Percentiles rank a stretch among this genome's conserved stretches.
Conservation (phyloP, 495 filamentous ascomycete genomes). For the Hypoxylon intermedium region DNA sequence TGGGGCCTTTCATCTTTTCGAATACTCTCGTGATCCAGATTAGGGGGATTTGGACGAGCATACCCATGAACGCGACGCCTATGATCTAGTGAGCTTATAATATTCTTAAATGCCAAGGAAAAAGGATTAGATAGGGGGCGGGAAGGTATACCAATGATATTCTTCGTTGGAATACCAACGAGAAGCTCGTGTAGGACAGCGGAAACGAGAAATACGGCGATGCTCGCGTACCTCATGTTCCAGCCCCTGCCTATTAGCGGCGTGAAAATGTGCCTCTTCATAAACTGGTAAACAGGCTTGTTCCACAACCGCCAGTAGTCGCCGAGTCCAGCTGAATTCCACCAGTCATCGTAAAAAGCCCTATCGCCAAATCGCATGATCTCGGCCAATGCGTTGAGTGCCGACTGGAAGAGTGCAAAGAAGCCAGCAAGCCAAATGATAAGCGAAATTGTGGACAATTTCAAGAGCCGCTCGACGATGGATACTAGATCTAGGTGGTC, state of each 20-base stretch:
- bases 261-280: conserved; percentile 89
- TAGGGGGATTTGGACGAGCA: conserved; percentile 90
- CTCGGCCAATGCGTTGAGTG: conserved; percentile 89
- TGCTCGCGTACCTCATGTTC: conserved; percentile 68
- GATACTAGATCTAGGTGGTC: conserved; percentile 77
- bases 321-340: conserved; percentile 87
- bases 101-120: background rate
- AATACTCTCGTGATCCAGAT: conserved; percentile 80
- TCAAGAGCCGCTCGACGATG: conserved; percentile 89
- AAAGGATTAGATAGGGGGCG: background rate
- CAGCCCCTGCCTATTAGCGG: conserved; percentile 85
- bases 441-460: conserved; percentile 89
- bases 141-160: conserved; percentile 74
- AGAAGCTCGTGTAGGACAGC: conserved; percentile 89
- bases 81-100: conserved; percentile 4
- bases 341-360: conserved; percentile 96
- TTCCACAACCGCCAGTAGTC: conserved; percentile 97
- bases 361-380: conserved; percentile 88
- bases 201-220: conserved; percentile 83
- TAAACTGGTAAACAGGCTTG: conserved; percentile 93
- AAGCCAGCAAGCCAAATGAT: conserved; percentile 97
- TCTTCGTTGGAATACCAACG: conserved; percentile 95
- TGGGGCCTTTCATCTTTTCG: conserved; percentile 75
- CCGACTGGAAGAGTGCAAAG: conserved; percentile 91
- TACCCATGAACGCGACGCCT: conserved; percentile 91